Evolutionary conservation across 495 filamentous ascomycete species (phyloP).

Genomic region (Trypethelium eluteriae): DNA sequence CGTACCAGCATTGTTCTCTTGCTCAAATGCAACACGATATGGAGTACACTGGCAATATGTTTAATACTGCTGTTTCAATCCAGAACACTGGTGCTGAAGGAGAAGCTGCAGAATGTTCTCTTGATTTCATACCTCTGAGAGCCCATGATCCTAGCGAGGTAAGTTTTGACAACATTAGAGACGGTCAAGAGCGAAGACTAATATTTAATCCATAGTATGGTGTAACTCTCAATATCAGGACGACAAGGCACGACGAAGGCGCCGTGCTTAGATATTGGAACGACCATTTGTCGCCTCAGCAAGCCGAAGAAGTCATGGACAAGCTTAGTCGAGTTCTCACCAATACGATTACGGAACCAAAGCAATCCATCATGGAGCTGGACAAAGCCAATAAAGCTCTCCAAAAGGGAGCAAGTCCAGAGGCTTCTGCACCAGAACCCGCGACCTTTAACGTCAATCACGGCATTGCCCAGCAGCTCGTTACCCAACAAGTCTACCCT

Average conservation of each 20-base stretch:
- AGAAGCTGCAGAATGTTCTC: neutral
- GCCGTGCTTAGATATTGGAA: constrained; percentile 25
- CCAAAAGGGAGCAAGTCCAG: neutral
- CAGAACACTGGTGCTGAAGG: constrained; percentile 22
- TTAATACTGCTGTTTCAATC: constrained; percentile 27
- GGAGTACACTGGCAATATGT: constrained; percentile 23
- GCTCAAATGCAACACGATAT: constrained; percentile 28
- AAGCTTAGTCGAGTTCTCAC: constrained; percentile 1
- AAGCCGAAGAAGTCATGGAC: constrained; percentile 15
- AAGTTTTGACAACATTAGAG: neutral
- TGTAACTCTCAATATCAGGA: constrained; percentile 26
- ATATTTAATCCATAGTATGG: constrained; percentile 14
- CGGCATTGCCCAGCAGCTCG: neutral
- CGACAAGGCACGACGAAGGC: constrained; percentile 22
- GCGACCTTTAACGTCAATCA: neutral
- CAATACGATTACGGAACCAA: neutral
- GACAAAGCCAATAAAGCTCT: neutral
- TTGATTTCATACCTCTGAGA: constrained; percentile 21
- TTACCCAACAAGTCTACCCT: neutral
- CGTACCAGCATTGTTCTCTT: constrained; percentile 26
- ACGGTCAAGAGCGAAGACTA: neutral
- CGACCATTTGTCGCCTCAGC: constrained; percentile 20
- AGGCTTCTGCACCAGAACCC: neutral
- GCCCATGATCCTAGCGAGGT: constrained; percentile 24
- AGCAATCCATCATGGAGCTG: neutral